phyloP scores from a whole-genome alignment of 108 stramenopile species.

The Aureococcus anophagefferens region DNA sequence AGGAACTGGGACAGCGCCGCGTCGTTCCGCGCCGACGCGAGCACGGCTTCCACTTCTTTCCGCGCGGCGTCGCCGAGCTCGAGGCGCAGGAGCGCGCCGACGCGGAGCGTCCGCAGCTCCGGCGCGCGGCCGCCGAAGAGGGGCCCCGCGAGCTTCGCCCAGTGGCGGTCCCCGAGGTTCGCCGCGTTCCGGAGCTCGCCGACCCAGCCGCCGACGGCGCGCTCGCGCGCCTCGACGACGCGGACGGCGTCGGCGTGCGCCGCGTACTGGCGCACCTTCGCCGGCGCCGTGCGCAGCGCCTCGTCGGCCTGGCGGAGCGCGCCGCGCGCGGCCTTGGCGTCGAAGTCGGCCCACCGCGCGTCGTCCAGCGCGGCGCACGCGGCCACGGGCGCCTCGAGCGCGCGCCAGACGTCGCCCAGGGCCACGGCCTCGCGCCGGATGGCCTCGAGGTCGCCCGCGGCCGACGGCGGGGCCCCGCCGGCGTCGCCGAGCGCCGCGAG shows the following conservation, averaged over 20 bases:
- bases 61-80: slow-evolving; percentile 26
- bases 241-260: slow-evolving; percentile 52
- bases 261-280: slow-evolving; percentile 89
- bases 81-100: neutral
- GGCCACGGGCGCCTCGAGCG: slow-evolving; percentile 54
- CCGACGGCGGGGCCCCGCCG: slow-evolving; percentile 18
- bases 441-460: slow-evolving; percentile 41
- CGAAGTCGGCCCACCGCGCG: slow-evolving; percentile 55
- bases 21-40: slow-evolving; percentile 88
- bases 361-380: slow-evolving; percentile 67
- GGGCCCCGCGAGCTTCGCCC: slow-evolving; percentile 68
- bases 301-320: slow-evolving; percentile 71
- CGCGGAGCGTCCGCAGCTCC: neutral
- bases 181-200: slow-evolving; percentile 86
- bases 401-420: slow-evolving; percentile 82
- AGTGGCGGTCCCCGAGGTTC: slow-evolving; percentile 82
- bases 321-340: slow-evolving; percentile 48
- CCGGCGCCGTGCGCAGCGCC: slow-evolving; percentile 76
- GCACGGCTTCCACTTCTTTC: slow-evolving; percentile 73
- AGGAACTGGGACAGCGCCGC: slow-evolving; percentile 95
- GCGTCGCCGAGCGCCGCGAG: slow-evolving; percentile 77
- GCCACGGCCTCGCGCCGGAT: slow-evolving; percentile 65
- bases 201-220: slow-evolving; percentile 34
- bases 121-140: neutral
- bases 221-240: slow-evolving; percentile 43